These are phyloP conservation scores for Hymenoscyphus scutula DNA, from an alignment of 2,329 filamentous ascomycete genomes.

Conservation along the genomic window DNA sequence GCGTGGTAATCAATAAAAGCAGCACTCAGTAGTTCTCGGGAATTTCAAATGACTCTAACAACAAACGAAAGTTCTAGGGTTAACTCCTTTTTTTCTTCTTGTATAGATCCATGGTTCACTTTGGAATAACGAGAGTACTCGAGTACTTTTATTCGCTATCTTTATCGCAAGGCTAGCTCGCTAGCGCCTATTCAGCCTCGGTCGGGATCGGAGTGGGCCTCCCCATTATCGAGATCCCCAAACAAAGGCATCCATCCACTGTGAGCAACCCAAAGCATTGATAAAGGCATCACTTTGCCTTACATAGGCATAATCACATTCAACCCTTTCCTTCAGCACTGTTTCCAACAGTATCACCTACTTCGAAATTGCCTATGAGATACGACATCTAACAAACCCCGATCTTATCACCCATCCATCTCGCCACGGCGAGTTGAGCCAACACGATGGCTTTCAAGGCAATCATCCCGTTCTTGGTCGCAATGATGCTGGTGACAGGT, in stretches of 20 bases:
- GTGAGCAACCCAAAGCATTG: background rate
- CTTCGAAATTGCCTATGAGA: background rate
- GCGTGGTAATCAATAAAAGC: background rate
- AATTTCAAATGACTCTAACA: background rate
- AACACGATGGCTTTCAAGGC: constrained; percentile 65
- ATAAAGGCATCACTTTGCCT: background rate
- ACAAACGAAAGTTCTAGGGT: background rate
- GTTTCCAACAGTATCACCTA: background rate
- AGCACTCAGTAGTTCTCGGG: background rate
- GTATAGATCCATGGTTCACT: too few relatives aligned
- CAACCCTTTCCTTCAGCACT: background rate
- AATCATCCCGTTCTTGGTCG: constrained; percentile 80
- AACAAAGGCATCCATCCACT: constrained; percentile 7
- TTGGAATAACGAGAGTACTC: too few relatives aligned
- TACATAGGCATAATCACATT: background rate
- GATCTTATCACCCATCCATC: background rate
- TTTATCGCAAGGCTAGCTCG: constrained; percentile 3
- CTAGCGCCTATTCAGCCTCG: constrained; percentile 8
- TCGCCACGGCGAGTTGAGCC: constrained; percentile 10
- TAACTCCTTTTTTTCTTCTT: too few relatives aligned
- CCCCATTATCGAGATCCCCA: background rate
- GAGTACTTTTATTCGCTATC: too few relatives aligned
- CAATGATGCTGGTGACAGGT: constrained; percentile 94
- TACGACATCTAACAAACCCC: background rate
- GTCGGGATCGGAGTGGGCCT: constrained; percentile 6